These are phyloP conservation scores for Hura crepitans DNA, from an alignment of 441 rosid genomes.

Conservation along the genomic window DNA sequence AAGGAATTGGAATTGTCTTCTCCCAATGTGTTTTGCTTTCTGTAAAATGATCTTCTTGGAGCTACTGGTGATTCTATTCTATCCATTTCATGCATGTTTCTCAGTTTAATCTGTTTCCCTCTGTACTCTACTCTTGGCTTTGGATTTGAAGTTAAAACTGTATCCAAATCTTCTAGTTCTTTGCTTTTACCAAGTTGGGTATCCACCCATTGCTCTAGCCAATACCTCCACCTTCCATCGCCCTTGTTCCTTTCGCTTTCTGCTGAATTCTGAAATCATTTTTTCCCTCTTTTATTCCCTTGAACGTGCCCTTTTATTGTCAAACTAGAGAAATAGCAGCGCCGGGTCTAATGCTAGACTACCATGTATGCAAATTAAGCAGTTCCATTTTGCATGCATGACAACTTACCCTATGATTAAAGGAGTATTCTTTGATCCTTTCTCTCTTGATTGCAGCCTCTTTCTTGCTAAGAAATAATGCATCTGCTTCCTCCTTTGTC, in stretches of 20 bases:
- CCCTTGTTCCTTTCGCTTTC: conserved; percentile 61
- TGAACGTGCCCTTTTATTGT: too few species aligned
- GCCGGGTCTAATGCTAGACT: too few species aligned
- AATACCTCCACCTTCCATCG: conserved; percentile 72
- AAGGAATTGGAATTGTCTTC: conserved; percentile 49
- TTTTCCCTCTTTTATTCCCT: background rate
- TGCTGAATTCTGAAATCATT: conserved; percentile 56
- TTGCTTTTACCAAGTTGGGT: conserved; percentile 65
- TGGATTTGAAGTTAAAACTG: conserved; percentile 35
- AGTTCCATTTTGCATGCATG: too few species aligned
- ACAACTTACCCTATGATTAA: conserved; percentile 54
- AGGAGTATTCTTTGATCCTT: conserved; percentile 58
- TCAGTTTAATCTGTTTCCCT: conserved; percentile 37
- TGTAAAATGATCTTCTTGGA: conserved; percentile 47
- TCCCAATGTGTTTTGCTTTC: conserved; percentile 50
- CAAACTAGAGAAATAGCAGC: background rate
- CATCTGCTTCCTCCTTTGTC: conserved; percentile 72
- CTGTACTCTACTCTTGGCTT: conserved; percentile 41
- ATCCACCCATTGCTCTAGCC: conserved; percentile 91
- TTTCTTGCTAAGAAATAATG: conserved; percentile 56
- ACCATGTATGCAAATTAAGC: too few species aligned
- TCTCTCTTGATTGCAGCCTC: conserved; percentile 70
- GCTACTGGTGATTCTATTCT: conserved; percentile 25
- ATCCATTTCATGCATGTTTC: conserved; percentile 28
- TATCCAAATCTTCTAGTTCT: conserved; percentile 74